phyloP scores from a whole-genome alignment of 2,329 filamentous ascomycete species.

The Fusarium sarcochroum region DNA sequence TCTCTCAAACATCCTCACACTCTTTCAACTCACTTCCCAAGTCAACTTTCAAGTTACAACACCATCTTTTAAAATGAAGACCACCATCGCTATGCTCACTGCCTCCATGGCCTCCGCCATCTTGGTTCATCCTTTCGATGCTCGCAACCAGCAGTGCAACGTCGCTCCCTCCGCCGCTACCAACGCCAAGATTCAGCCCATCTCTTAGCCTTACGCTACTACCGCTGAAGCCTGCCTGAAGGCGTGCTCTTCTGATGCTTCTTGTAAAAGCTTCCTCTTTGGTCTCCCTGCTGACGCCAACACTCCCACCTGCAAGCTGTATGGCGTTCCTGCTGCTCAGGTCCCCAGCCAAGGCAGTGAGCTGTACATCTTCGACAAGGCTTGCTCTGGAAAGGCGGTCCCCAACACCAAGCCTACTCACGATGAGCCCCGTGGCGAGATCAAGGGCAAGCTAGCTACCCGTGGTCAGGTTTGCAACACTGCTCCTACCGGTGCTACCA shows the following conservation, averaged over 20 bases:
- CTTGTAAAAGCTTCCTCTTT: constrained; percentile 27
- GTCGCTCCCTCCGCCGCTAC: constrained; percentile 16
- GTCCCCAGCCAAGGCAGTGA: constrained; percentile 14
- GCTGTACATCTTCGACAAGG: constrained; percentile 17
- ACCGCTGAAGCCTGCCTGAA: constrained; percentile 15
- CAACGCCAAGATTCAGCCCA: constrained; percentile 13
- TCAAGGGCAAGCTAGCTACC: not conserved
- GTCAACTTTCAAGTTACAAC: not conserved
- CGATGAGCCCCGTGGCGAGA: constrained; percentile 4
- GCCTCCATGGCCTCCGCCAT: constrained; percentile 31
- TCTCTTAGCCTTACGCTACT: not conserved
- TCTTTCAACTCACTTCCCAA: constrained; percentile 6
- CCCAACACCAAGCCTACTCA: constrained; percentile 19
- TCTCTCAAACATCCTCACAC: not conserved
- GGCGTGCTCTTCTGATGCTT: constrained; percentile 3
- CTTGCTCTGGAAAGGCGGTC: constrained; percentile 4
- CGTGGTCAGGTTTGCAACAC: constrained; percentile 7
- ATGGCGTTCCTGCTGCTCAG: not conserved
- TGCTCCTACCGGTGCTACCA: constrained; percentile 7
- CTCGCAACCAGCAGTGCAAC: constrained; percentile 34
- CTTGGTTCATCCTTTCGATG: constrained; percentile 19
- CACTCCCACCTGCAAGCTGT: constrained; percentile 11
- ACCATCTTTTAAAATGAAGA: constrained; percentile 32
- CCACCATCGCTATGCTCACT: constrained; percentile 27
- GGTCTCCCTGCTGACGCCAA: constrained; percentile 1